Conservation (phyloP, 441 rosid genomes). For the Corymbia calophylla region DNA sequence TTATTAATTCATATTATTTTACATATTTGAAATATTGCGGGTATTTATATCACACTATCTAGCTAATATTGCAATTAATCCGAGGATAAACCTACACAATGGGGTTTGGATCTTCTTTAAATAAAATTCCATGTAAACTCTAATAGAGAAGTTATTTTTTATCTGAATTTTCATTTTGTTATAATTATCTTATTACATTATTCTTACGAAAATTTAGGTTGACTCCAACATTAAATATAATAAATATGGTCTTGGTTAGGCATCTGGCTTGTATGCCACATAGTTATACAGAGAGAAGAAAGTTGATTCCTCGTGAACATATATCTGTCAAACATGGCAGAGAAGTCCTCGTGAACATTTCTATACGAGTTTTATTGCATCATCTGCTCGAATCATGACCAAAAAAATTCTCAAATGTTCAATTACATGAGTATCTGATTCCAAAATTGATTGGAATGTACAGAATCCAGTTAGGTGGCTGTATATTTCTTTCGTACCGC, state of each 20-base stretch:
- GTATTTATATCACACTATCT: neutral
- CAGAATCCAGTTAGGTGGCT: neutral
- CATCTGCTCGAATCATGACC: neutral
- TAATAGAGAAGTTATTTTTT: neutral
- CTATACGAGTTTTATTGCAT: neutral
- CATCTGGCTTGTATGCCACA: neutral
- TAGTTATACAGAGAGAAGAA: neutral
- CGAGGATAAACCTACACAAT: neutral
- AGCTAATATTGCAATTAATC: neutral
- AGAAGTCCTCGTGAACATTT: neutral
- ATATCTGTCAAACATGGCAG: neutral
- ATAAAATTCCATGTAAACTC: neutral
- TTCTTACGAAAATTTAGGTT: neutral
- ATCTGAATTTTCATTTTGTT: neutral
- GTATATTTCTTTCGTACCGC: neutral
- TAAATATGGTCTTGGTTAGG: neutral
- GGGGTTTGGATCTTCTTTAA: neutral
- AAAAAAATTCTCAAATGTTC: neutral
- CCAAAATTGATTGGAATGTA: neutral
- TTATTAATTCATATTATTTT: neutral
- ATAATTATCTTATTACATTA: neutral
- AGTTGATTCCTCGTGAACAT: neutral
- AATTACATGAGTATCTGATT: neutral
- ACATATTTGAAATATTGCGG: neutral
- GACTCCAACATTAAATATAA: neutral